Evolutionary conservation across 106 monocot species (phyloP), one percentile per base, ranked within the genome.

Genomic region (Allium cepa): DNA sequence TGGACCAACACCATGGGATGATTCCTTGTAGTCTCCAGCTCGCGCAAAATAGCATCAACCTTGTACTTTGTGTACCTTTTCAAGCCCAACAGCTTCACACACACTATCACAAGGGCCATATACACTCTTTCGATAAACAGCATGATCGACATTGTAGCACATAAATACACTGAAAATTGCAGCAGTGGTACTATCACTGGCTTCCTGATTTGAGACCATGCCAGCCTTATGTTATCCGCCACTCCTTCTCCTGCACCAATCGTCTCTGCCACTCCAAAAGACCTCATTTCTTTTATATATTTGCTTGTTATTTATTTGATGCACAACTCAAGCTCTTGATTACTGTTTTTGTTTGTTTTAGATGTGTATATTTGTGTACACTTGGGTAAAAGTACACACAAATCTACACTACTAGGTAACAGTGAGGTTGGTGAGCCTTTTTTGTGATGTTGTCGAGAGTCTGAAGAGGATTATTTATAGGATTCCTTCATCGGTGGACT

Each of bases 81-180:
- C 53, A 11, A 12, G 1, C 53, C 7, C 15, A 55, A 55, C 11
- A 55, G 53, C 15, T 55, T 55, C 53, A 55, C 53, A 15, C 53
- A 55, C 11, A 55, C 13, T 55, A 55, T 55, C 53, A 55, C 53
- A 15, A 55, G 0, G 11, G 53, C 53, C 53, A 55, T 55, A 55
- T 55, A 55, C 11, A 55, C 53, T 55, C 53, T 11, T 15, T 55
- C 53, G 1, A 55, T 3, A 55, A 55, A 55, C 11, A 55, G 2
- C 53, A 55, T 55, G 53, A 55, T 55, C 53, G 53, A 55, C 53
- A 55, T 55, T 55, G 53, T 15, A 55, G 53, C 53, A 55, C 53
- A 55, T 15, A 55, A 11, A 15, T 55, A 55, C 11, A 55, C 53
- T 15, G 53, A 11, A 12, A 15, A 2, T 8, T 55, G 53, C 53